Evolutionary conservation across 306 rosid species (phyloP).

Genomic region (Vachellia collinsii): DNA sequence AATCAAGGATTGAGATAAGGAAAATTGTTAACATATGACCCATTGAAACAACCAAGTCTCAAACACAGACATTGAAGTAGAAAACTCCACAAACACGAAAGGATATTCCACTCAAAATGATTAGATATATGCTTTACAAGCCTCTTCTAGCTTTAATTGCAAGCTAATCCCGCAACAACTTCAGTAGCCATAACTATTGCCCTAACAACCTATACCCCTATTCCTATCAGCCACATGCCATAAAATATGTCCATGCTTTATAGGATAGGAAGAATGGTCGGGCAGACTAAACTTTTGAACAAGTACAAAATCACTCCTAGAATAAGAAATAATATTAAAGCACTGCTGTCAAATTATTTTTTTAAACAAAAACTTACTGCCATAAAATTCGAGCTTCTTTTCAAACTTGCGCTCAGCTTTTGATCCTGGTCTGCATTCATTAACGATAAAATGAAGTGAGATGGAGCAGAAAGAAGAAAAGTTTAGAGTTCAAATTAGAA

Average conservation of each 20-base stretch:
- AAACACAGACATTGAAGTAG: not conserved
- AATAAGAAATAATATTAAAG: not conserved
- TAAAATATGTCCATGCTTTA: not conserved
- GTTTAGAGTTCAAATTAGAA: not conserved
- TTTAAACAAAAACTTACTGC: slow-evolving; percentile 36
- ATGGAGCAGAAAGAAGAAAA: not conserved
- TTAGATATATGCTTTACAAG: not conserved
- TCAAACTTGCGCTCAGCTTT: slow-evolving; percentile 44
- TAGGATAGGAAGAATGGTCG: not conserved
- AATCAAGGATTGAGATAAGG: slow-evolving; percentile 5
- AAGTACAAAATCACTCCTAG: not conserved
- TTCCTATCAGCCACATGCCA: not conserved
- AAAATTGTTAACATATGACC: slow-evolving; percentile 8
- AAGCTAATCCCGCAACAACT: not conserved
- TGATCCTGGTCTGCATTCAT: slow-evolving; percentile 39
- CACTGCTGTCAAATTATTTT: not conserved
- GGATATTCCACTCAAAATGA: not conserved
- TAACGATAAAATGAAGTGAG: not conserved
- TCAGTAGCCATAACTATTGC: not conserved
- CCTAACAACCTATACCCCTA: not conserved
- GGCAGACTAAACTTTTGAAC: not conserved
- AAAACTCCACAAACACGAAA: slow-evolving; percentile 3
- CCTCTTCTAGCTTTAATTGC: not conserved
- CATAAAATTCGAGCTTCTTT: slow-evolving; percentile 52
- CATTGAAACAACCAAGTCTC: not conserved